phyloP scores from a whole-genome alignment of 2,329 filamentous ascomycete genomes.

The Malbranchea cinnamomea region DNA sequence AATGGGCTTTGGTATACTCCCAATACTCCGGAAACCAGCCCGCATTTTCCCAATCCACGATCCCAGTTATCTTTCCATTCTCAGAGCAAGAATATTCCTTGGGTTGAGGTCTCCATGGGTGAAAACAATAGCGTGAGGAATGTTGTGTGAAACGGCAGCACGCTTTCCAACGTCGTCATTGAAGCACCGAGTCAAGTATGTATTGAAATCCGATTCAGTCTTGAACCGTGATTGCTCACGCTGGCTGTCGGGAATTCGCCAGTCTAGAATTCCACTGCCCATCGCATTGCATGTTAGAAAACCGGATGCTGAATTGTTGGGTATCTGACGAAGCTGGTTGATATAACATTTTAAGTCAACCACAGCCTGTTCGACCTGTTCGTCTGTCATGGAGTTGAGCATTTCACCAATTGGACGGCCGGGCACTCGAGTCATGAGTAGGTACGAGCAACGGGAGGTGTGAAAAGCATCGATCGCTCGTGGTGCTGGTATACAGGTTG shows the following conservation, averaged over 20 bases:
- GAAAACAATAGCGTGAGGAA: constrained; percentile 15
- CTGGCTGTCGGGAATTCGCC: constrained; percentile 9
- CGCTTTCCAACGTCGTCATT: constrained; percentile 5
- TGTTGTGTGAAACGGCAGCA: constrained; percentile 7
- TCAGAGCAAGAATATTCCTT: constrained; percentile 16
- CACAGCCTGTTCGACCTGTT: constrained; percentile 7
- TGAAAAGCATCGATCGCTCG: constrained; percentile 7
- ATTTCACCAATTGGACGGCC: constrained; percentile 8
- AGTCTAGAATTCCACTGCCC: constrained; percentile 9
- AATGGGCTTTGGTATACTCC: constrained; percentile 16
- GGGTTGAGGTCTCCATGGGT: constrained; percentile 17
- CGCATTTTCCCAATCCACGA: constrained; percentile 18
- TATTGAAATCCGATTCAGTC: constrained; percentile 9
- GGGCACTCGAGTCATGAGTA: constrained; percentile 11
- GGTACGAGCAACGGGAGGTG: constrained; percentile 5
- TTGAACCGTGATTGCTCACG: constrained; percentile 8
- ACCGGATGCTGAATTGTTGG: background rate
- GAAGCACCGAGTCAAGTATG: constrained; percentile 9
- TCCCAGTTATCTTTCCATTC: constrained; percentile 13
- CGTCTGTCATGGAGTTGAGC: constrained; percentile 9
- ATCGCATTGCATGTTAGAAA: constrained; percentile 9
- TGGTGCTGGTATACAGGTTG: constrained; percentile 7
- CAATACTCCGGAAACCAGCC: constrained; percentile 19
- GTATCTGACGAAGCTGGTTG: constrained; percentile 7
- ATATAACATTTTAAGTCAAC: constrained; percentile 8